A percentile compares a stretch with the other conserved stretches of the same genome.
Evolutionary conservation across 2,329 filamentous ascomycete genomes (phyloP).

Genomic region (Ambrosiella beaveri): DNA sequence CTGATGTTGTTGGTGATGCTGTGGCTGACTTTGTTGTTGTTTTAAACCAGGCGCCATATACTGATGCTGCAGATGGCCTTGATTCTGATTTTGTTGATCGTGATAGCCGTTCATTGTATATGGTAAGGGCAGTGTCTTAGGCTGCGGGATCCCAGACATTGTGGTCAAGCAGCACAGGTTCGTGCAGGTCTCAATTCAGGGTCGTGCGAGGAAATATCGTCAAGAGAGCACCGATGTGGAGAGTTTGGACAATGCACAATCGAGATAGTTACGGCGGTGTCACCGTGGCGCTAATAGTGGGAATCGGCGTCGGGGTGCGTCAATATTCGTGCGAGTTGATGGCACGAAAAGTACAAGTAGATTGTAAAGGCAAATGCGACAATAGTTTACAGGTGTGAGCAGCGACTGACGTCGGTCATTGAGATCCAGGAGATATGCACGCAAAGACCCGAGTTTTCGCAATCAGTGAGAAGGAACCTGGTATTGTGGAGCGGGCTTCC

Average conservation of each 20-base stretch:
- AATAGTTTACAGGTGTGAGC: too few species aligned
- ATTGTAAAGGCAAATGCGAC: not conserved
- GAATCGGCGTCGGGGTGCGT: not conserved
- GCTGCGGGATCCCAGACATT: slow-evolving; percentile 5
- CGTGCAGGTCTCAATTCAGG: not conserved
- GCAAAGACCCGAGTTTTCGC: too few species aligned
- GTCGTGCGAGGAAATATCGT: not conserved
- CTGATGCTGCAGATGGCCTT: not conserved
- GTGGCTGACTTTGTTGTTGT: not conserved
- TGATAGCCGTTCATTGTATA: not conserved
- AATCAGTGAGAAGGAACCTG: too few species aligned
- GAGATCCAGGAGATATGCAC: too few species aligned
- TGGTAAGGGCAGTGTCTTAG: slow-evolving; percentile 8
- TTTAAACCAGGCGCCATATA: not conserved
- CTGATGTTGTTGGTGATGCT: not conserved
- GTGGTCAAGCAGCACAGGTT: not conserved
- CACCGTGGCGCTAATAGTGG: not conserved
- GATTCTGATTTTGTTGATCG: slow-evolving; percentile 2
- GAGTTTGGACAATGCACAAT: not conserved
- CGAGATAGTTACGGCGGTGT: not conserved
- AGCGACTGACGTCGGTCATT: too few species aligned
- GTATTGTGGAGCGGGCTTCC: too few species aligned
- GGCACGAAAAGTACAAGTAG: not conserved
- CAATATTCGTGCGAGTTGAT: not conserved
- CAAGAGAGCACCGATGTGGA: not conserved